These are phyloP conservation scores for Torulaspora gathmanii DNA, from an alignment of 805 yeast genomes.

Conservation along the genomic window DNA sequence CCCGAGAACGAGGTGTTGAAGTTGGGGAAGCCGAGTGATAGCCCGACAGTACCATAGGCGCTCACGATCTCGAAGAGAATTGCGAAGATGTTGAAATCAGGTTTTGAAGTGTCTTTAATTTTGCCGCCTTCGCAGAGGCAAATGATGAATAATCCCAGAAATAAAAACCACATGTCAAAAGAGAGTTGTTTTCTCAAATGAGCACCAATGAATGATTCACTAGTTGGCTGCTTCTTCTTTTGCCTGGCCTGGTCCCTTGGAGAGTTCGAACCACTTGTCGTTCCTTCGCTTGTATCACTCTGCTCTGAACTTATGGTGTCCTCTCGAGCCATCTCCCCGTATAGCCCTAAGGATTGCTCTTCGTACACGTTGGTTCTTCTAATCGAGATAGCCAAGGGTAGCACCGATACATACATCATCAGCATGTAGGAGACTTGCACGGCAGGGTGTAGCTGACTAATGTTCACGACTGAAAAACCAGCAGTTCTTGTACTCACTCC, in stretches of 20 bases:
- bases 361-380: constrained; percentile 97
- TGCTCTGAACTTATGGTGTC: constrained; percentile 7
- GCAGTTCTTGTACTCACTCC: constrained; percentile 93
- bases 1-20: constrained; percentile 66
- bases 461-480: constrained; percentile 72
- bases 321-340: constrained; percentile 36
- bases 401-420: constrained; percentile 97
- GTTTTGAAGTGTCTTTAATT: constrained; percentile 42
- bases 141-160: constrained; percentile 77
- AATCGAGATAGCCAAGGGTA: constrained; percentile 93
- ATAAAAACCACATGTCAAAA: constrained; percentile 91
- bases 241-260: constrained; percentile 11
- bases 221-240: constrained; percentile 31
- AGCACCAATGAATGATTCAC: constrained; percentile 66
- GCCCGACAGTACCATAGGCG: constrained; percentile 95
- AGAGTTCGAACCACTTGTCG: not conserved
- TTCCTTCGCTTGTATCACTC: constrained; percentile 15
- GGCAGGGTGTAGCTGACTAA: constrained; percentile 75
- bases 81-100: constrained; percentile 61
- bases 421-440: constrained; percentile 89
- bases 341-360: constrained; percentile 94
- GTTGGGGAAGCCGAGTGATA: constrained; percentile 77
- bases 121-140: constrained; percentile 79
- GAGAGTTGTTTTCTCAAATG: constrained; percentile 90
- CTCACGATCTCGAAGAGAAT: constrained; percentile 84